These are phyloP conservation scores for Penicillium angulare DNA, from an alignment of 495 filamentous ascomycete species.

Conservation along the genomic window DNA sequence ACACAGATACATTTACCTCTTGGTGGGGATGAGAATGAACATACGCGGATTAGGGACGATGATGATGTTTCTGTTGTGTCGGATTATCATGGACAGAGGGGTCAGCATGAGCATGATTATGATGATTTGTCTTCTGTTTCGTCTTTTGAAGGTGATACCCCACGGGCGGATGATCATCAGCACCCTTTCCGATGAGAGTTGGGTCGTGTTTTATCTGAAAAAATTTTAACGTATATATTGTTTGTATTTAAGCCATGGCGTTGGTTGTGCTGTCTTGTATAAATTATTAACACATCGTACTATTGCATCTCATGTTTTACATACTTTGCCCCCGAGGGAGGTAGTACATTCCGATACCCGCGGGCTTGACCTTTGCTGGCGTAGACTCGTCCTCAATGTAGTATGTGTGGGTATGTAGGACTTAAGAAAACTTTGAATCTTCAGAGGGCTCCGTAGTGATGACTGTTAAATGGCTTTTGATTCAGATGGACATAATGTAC, in stretches of 20 bases:
- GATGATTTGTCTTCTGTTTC: constrained; percentile 41
- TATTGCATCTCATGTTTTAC: too few relatives aligned
- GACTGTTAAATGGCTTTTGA: too few relatives aligned
- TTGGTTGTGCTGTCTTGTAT: neutral
- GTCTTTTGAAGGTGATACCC: constrained; percentile 24
- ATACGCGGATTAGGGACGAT: too few relatives aligned
- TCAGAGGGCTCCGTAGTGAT: too few relatives aligned
- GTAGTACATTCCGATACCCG: too few relatives aligned
- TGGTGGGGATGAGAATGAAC: constrained; percentile 2
- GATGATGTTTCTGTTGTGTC: constrained; percentile 34
- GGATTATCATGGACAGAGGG: constrained; percentile 14
- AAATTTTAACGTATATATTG: neutral
- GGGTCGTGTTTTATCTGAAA: too few relatives aligned
- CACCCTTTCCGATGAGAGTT: constrained; percentile 2
- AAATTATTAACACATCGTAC: too few relatives aligned
- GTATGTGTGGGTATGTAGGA: too few relatives aligned
- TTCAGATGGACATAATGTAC: neutral
- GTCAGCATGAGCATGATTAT: constrained; percentile 12
- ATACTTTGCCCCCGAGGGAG: too few relatives aligned
- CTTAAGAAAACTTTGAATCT: too few relatives aligned
- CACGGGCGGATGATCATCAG: neutral
- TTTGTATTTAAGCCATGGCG: constrained; percentile 11
- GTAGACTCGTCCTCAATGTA: too few relatives aligned
- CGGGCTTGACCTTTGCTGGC: too few relatives aligned
- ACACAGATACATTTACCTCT: constrained; percentile 24